A percentile compares a stretch with the other conserved stretches of the same genome.
Evolutionary conservation across 2,329 filamentous ascomycete genomes (phyloP).

Genomic region (Diaporthe ampelina): DNA sequence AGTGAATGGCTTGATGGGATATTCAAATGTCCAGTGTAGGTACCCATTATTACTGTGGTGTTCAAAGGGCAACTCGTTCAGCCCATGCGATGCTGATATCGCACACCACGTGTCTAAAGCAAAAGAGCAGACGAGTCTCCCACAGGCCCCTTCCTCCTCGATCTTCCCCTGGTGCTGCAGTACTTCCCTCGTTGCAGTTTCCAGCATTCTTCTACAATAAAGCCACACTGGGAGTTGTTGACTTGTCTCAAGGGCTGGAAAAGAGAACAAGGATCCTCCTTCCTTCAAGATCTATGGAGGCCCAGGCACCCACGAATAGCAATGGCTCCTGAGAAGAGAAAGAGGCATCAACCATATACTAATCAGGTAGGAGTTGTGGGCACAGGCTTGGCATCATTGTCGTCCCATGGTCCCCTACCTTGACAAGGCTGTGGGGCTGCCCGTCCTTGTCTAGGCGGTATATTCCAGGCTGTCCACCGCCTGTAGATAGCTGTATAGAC

Average conservation of each 20-base stretch:
- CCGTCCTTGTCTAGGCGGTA: background rate
- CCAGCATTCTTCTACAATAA: background rate
- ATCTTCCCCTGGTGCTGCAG: fast-evolving
- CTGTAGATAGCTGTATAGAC: background rate
- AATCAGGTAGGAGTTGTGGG: background rate
- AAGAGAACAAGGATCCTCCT: background rate
- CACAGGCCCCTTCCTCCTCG: fast-evolving
- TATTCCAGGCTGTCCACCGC: background rate
- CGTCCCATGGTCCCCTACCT: background rate
- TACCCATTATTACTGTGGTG: too few species aligned
- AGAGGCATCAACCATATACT: fast-evolving
- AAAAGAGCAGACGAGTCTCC: fast-evolving
- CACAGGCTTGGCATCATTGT: too few species aligned
- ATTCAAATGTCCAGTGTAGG: too few species aligned
- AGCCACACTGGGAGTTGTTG: background rate
- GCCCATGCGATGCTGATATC: background rate
- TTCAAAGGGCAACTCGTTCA: background rate
- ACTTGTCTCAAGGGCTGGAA: background rate
- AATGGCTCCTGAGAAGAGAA: fast-evolving
- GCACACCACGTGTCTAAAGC: fast-evolving
- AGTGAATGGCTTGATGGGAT: too few species aligned
- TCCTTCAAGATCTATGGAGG: too few species aligned
- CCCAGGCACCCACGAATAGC: too few species aligned
- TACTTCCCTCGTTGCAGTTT: background rate
- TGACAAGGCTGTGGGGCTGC: background rate